phyloP scores from a whole-genome alignment of 2,329 filamentous ascomycete genomes.

The Moelleriella libera region DNA sequence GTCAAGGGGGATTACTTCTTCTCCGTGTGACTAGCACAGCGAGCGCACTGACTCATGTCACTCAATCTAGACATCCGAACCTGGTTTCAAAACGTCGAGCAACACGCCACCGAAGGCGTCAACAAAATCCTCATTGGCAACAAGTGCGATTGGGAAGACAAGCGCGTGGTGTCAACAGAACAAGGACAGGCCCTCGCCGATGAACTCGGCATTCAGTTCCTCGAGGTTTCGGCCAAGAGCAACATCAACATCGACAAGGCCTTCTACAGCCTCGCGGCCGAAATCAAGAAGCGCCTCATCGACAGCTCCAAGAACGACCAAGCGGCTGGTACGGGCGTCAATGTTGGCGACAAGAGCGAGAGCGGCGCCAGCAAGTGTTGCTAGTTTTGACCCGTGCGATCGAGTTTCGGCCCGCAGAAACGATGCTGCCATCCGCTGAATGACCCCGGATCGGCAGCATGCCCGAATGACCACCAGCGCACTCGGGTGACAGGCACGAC shows the following conservation, averaged over 20 bases:
- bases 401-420: background rate
- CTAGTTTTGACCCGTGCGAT: background rate
- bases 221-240: slow-evolving; percentile 96
- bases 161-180: slow-evolving; percentile 85
- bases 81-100: slow-evolving; percentile 98
- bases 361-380: slow-evolving; percentile 51
- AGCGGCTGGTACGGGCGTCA: slow-evolving; percentile 44
- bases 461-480: background rate
- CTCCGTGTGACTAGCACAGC: too few species aligned
- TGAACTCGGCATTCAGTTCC: slow-evolving; percentile 93
- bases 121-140: slow-evolving; percentile 99
- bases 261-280: slow-evolving; percentile 85
- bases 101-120: slow-evolving; percentile 95
- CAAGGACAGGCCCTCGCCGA: slow-evolving; percentile 86
- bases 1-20: too few species aligned
- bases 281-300: slow-evolving; percentile 98
- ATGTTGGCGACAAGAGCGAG: slow-evolving; percentile 49
- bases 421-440: background rate
- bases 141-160: slow-evolving; percentile 99
- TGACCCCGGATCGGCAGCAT: background rate
- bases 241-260: slow-evolving; percentile 99
- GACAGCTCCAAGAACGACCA: slow-evolving; percentile 74
- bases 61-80: slow-evolving; percentile 72
- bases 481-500: background rate
- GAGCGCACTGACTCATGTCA: background rate